Evolutionary conservation across 2,329 filamentous ascomycete genomes (phyloP), one percentile per base, ranked within the genome.

Genomic region (Aureobasidium mangrovei): DNA sequence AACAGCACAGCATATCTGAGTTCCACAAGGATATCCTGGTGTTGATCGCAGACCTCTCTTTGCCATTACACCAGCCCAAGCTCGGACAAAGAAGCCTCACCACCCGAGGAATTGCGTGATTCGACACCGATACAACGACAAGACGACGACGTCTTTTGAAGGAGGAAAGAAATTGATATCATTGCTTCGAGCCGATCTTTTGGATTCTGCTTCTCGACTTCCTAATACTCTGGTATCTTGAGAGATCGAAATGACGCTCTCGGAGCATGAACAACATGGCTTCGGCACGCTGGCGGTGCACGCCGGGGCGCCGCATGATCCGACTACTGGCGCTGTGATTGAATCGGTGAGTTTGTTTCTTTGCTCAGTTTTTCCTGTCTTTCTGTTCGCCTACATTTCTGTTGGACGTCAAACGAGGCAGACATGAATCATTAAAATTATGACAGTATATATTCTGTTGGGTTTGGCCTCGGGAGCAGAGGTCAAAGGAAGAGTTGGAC

Each of bases 241-340:
- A 28, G 6, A 42, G 2, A 27, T 36, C 32, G 29, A 53, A n/a
- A 53, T 53, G 49, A 35, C 39, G 39, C 49, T 36, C 9, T 53
- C 39, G 32, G 40, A 38, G 44, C 39, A 53, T 44, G 39, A 39
- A 60, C 78, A 84, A 56, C 84, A 89, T 69, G 78, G 82, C 59
- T 97, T 98, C 72, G 93, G 89, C 58, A 98, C 93, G 45, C 81
- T 94, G 58, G 93, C 93, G 55, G 93, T 98, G 24, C 93, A 98
- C 72, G 91, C 91, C 59, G 93, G 93, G 58, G 81, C 89, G 41
- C 88, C 88, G 64, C 88, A 94, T 70, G 93, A 98, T 73, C 87
- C 91, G 45, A 76, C 81, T 39, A 98, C 91, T 27, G 93, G 93
- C 60, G 93, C 93, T 62, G 93, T 98, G 64, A 98, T 98, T 69